Conservation (phyloP, 805 yeast genomes). For the Saturnispora sanitii region DNA sequence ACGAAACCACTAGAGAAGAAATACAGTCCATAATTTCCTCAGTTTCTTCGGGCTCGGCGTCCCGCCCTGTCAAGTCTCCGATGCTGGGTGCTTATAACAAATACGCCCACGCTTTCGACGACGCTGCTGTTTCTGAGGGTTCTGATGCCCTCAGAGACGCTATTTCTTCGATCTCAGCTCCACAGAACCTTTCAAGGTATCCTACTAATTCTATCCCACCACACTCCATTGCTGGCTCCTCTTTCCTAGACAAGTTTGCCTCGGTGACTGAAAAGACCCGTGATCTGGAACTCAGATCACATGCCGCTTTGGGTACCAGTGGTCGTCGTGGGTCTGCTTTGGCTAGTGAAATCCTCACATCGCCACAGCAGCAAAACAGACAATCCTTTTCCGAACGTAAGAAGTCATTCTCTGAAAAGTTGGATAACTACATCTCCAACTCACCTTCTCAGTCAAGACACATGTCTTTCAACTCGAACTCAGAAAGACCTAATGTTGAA, state of each 20-base stretch:
- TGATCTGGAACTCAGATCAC: constrained; percentile 38
- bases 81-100: constrained; percentile 3
- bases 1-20: constrained; percentile 14
- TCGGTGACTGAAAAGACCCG: constrained; percentile 61
- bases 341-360: constrained; percentile 17
- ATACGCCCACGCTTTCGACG: constrained; percentile 16
- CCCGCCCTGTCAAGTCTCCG: constrained; percentile 10
- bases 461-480: constrained; percentile 23
- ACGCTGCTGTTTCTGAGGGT: constrained; percentile 24
- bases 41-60: constrained; percentile 22
- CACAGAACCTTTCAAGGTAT: constrained; percentile 23
- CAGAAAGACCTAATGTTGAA: constrained; percentile 25
- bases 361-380: too few relatives aligned
- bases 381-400: constrained; percentile 25
- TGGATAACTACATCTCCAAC: constrained; percentile 40
- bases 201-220: constrained; percentile 21
- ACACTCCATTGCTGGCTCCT: constrained; percentile 23
- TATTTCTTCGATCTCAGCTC: constrained; percentile 21
- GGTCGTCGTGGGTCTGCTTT: constrained; percentile 45
- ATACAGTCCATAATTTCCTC: constrained; percentile 28
- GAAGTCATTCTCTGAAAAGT: constrained; percentile 47
- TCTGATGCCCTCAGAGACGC: constrained; percentile 26
- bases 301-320: constrained; percentile 21
- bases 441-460: constrained; percentile 25
- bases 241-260: constrained; percentile 53